Conservation (phyloP, 257 asterid genomes). For the Rubia yunnanensis region DNA sequence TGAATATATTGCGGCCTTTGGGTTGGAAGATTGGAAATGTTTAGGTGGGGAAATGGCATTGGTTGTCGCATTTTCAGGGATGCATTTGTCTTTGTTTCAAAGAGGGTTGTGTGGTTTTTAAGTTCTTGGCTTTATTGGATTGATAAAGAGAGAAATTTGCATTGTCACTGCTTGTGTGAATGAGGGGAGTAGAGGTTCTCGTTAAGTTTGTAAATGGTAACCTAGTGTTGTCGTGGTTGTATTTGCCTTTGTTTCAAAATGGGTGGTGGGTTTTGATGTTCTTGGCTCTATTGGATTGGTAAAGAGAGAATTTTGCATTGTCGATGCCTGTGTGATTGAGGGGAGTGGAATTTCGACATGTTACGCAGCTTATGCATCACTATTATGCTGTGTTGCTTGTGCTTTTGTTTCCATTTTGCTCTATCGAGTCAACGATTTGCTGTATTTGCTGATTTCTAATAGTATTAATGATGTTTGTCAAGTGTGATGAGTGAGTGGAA, state of each 20-base stretch:
- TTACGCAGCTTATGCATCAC: no score
- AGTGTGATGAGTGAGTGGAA: background rate
- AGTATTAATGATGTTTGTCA: background rate
- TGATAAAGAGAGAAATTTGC: background rate
- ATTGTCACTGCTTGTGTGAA: background rate
- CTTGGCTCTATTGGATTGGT: background rate
- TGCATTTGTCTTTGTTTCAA: background rate
- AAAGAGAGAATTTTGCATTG: background rate
- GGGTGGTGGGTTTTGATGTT: background rate
- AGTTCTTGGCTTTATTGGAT: background rate
- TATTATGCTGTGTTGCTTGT: no score
- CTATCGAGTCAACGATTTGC: no score
- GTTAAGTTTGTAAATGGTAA: no score
- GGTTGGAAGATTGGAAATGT: background rate
- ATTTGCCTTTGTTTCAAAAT: background rate
- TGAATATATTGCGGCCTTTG: constrained; percentile 3
- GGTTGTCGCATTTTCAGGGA: background rate
- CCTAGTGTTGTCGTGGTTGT: background rate
- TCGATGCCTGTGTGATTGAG: background rate
- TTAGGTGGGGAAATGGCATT: background rate
- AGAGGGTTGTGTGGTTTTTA: background rate
- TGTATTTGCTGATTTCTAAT: background rate
- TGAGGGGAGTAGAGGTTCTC: background rate
- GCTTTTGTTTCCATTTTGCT: no score
- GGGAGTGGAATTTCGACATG: background rate